Conservation (phyloP, 108 stramenopile species). For the Skeletonema costatum region DNA sequence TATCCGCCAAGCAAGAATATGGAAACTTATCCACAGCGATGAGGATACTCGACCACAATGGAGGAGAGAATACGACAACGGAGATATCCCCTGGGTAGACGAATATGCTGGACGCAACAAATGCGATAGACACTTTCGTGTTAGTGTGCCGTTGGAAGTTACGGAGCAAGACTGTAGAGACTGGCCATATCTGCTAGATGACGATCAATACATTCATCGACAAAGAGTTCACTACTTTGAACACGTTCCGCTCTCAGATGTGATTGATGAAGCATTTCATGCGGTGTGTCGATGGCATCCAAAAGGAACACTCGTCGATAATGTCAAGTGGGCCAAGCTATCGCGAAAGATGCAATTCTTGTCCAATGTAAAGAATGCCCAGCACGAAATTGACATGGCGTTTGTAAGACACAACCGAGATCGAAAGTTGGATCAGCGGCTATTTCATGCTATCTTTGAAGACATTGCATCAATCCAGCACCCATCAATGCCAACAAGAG, state of each 20-base stretch:
- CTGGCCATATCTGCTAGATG: conserved; percentile 7
- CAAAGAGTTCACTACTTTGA: conserved; percentile 55
- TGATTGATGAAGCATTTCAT: conserved; percentile 44
- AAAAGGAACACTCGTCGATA: conserved; percentile 38
- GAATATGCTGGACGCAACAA: conserved; percentile 14
- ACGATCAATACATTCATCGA: conserved; percentile 30
- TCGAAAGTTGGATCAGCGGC: conserved; percentile 36
- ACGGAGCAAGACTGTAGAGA: conserved; percentile 38
- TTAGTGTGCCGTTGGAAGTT: conserved; percentile 29
- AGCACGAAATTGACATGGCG: conserved; percentile 55
- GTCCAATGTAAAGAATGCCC: conserved; percentile 38
- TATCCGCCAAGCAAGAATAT: conserved; percentile 30
- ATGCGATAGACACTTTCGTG: conserved; percentile 26
- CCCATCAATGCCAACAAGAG: conserved; percentile 22
- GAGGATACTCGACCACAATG: conserved; percentile 40
- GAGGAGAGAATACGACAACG: conserved; percentile 46
- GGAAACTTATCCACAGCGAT: conserved; percentile 45
- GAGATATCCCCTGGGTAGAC: conserved; percentile 38
- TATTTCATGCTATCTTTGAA: conserved; percentile 37
- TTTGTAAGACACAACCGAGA: conserved; percentile 40
- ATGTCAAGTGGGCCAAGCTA: conserved; percentile 62
- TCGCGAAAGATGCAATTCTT: conserved; percentile 56
- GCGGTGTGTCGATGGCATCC: conserved; percentile 58
- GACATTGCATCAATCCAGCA: conserved; percentile 50
- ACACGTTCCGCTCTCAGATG: conserved; percentile 28